Base-by-base conservation (phyloP, 1,284 basidiomycete genomes). In the Farysia itapuensis region DNA sequence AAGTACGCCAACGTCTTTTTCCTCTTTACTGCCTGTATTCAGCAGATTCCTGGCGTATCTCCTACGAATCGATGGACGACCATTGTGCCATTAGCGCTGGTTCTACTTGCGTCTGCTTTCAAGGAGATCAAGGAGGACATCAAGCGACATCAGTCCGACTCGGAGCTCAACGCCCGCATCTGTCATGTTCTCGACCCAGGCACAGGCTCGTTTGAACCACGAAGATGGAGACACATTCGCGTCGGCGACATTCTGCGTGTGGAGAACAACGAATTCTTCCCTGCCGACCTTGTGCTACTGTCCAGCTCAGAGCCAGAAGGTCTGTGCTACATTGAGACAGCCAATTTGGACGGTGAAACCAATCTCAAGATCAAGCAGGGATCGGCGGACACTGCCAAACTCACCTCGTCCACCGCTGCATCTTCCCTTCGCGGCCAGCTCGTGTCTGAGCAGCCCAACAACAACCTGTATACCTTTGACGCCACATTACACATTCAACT, bases 1-100 rank as follows among this genome's bases (percentile, higher is more conserved):
- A 94, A 95, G 83, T 97, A 96, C 75, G 95, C 95, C 67, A 98
- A 99, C 78, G 57, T 98, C 53, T 99, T 99, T 82, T 98, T 99
- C 84, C 81, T 99, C 52, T 98, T 98, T 81, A 98, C 94, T 21
- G 92, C 92, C 20, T 89, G 85, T 78, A 97, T 98, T 43, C 94
- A 98, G 77, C 95, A 99, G 80, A 93, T 98, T 63, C 95, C 95
- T 9, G 89, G 85, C 66, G 95, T 99, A 5, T 98, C 94, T 2
- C 95, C 95, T 8, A 98, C 94, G 4, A 94, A 97, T 70, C 81
- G 81, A 42, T 99, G 88, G 78, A 99, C 95, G 1, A 99, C 95
- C 15, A 95, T 99, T 70, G 89, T 82, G 1, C 95, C 95, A 5
- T 84, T 99, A 18, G 85, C 83, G 1, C 83, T 91, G 35, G 95